Evolutionary conservation across 2,329 filamentous ascomycete species (phyloP).

Genomic region (Botrytis paeoniae): DNA sequence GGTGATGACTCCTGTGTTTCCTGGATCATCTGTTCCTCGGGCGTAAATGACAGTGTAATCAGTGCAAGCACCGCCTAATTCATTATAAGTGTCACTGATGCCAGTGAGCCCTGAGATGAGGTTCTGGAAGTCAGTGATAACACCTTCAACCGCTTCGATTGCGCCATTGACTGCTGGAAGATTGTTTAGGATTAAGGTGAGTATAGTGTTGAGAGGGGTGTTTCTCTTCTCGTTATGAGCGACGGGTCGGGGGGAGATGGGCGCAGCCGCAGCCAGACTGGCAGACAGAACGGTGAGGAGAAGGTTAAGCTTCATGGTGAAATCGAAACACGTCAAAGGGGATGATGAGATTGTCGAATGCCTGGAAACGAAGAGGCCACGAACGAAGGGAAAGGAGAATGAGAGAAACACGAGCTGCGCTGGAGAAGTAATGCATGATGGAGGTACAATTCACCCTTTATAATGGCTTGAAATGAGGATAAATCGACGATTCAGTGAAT

Average conservation of each 20-base stretch:
- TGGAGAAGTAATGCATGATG: neutral
- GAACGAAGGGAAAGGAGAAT: neutral
- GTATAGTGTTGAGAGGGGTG: conserved; percentile 29
- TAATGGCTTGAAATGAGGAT: neutral
- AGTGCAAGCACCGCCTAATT: conserved; percentile 29
- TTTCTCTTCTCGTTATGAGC: conserved; percentile 20
- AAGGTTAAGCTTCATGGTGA: conserved; percentile 13
- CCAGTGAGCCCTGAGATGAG: conserved; percentile 28
- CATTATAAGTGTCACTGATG: conserved; percentile 32
- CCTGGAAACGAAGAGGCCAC: neutral
- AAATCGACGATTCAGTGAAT: neutral
- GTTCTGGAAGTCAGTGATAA: conserved; percentile 30
- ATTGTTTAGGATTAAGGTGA: conserved; percentile 29
- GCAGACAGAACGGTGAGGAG: conserved; percentile 20
- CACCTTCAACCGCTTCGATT: conserved; percentile 22
- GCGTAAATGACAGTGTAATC: conserved; percentile 47
- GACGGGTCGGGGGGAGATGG: conserved; percentile 1
- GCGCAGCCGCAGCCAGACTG: conserved; percentile 23
- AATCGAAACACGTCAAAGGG: neutral
- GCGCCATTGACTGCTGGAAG: conserved; percentile 30
- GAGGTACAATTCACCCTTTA: conserved; percentile 4
- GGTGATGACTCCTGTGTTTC: conserved; percentile 44
- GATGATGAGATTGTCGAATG: neutral
- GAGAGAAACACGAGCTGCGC: neutral
- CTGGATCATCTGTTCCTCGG: conserved; percentile 47